Conservation (phyloP, 176 grass and related monocot genomes). For the Musa schizocarpa region DNA sequence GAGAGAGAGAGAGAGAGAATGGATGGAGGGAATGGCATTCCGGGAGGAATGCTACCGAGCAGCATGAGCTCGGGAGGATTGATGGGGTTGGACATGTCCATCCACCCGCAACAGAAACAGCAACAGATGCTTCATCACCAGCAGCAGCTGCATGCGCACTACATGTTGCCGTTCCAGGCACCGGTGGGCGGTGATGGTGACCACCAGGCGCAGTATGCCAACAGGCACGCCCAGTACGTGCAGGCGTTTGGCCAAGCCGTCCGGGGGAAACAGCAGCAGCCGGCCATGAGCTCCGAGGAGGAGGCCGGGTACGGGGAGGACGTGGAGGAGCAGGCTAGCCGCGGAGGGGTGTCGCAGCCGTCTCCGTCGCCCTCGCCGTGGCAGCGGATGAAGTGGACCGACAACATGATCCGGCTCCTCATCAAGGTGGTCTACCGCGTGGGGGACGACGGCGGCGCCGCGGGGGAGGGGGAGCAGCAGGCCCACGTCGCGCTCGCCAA, state of each 20-base stretch:
- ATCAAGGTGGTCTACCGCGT: constrained; percentile 64
- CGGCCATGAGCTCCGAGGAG: constrained; percentile 30
- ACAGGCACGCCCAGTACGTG: constrained; percentile 22
- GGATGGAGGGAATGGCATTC: constrained; percentile 15
- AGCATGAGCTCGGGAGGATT: constrained; percentile 1
- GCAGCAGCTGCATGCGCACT: neutral
- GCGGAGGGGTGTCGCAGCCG: constrained; percentile 11
- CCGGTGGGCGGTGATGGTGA: neutral
- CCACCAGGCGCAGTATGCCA: neutral
- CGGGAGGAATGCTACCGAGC: constrained; percentile 1
- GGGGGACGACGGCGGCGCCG: constrained; percentile 56
- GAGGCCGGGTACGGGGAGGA: constrained; percentile 24
- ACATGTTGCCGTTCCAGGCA: constrained; percentile 13
- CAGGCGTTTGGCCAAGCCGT: neutral
- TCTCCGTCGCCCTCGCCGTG: constrained; percentile 31
- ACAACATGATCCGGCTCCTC: constrained; percentile 66
- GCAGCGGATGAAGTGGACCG: constrained; percentile 98
- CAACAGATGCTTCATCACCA: neutral
- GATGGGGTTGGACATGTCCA: constrained; percentile 13
- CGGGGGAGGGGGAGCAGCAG: neutral
- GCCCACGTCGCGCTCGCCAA: constrained; percentile 7
- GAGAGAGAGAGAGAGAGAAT: constrained; percentile 6
- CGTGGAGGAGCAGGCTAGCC: neutral
- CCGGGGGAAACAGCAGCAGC: constrained; percentile 16
- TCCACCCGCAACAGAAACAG: neutral